Evolutionary conservation across 2,329 filamentous ascomycete species (phyloP), one percentile per base, ranked within the genome.

Genomic region (Phyllosticta citribraziliensis): DNA sequence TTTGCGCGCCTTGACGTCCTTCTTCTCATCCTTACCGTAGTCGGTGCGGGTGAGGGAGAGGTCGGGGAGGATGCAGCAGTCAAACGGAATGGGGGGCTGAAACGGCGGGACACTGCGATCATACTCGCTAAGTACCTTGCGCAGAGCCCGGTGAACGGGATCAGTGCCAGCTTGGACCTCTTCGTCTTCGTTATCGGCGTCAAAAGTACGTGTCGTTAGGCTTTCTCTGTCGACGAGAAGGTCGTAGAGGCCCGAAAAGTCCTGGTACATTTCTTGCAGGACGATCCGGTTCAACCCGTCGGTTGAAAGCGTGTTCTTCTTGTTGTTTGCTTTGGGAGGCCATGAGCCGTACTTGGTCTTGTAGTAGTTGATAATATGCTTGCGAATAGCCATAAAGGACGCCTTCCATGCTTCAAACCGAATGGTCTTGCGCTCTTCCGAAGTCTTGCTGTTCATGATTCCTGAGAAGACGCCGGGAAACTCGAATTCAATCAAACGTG

Each of bases 401-500:
- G 80, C 79, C 68, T 84, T 88, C 93, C 94, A 97, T 27, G 83
- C 82, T 72, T 91, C 91, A 78, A 95, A 97, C 22, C 87, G 85
- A 52, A 96, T 84, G 19, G 84, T 78, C 70, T 87, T 92, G 65
- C 89, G 86, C 72, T 96, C 91, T 0, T 81, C 80, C 22, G 85
- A 82, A 0, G 88, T 90, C 11, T 87, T 92, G 3, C 91, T 96
- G 72, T 87, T 91, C 69, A 90, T 93, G 65, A 91, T 85, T 35
- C 94, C 94, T 0, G 91, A 84, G 70, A 96, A 97, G 5, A 97
- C 78, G 0, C 89, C 88, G 0, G 92, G 91, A 67, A 96, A 97
- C 33, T 97, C 90, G 67, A 97, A 97, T 64, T 91, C 85, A 62
- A 89, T 85, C n/a, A 97, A 78, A 52, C 89, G 87, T 33, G 79